Conservation (phyloP, 2,329 filamentous ascomycete genomes). For the Trichoderma sp. region DNA sequence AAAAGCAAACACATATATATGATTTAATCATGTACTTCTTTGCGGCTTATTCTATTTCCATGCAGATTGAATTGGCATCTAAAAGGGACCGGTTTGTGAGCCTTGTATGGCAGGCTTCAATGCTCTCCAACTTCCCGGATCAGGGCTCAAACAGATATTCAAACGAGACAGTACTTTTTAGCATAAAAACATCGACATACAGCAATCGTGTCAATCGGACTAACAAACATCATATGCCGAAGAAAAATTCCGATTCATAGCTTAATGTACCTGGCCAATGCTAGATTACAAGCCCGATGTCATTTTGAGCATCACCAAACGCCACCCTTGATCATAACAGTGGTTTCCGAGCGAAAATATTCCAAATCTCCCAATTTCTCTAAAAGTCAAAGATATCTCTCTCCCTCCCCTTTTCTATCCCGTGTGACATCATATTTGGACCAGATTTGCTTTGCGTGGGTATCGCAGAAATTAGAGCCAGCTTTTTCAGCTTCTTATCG, state of each 20-base stretch:
- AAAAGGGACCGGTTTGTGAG: neutral
- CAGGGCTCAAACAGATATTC: neutral
- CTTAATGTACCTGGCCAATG: constrained; percentile 24
- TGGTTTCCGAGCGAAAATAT: constrained; percentile 21
- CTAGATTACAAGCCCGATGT: constrained; percentile 26
- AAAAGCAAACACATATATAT: neutral
- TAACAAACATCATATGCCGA: neutral
- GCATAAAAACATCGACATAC: neutral
- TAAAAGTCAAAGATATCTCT: constrained; percentile 22
- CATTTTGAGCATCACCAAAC: constrained; percentile 28
- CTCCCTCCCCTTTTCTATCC: neutral
- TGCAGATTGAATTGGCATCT: neutral
- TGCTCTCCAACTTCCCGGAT: neutral
- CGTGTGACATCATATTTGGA: constrained; percentile 19
- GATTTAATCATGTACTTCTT: neutral
- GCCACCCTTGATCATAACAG: constrained; percentile 27
- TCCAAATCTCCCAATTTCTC: constrained; percentile 27
- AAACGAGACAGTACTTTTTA: neutral
- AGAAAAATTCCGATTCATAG: constrained; percentile 24
- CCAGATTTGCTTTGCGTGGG: constrained; percentile 27
- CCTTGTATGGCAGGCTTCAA: neutral
- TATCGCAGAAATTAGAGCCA: constrained; percentile 27
- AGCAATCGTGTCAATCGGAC: neutral
- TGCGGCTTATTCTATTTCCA: no score
- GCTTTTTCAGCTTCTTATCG: constrained; percentile 45